Percentiles rank a stretch among this genome's conserved stretches.
Conservation (phyloP, 164 flowering plant species). For the Tetracentron sinense region DNA sequence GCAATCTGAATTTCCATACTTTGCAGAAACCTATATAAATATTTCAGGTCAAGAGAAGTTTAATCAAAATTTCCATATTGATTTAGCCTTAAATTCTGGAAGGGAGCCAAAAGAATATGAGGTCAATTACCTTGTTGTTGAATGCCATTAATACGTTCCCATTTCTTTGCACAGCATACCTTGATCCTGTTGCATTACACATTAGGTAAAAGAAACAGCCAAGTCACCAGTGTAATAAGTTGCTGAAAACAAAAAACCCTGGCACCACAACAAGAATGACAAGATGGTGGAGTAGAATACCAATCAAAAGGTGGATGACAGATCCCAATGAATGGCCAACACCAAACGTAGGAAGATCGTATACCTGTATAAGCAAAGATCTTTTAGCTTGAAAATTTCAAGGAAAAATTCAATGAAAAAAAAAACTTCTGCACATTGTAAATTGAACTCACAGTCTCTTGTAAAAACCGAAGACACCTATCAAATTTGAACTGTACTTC, state of each 20-base stretch:
- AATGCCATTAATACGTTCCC: slow-evolving; percentile 87
- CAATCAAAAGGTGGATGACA: slow-evolving; percentile 83
- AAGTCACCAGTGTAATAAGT: background rate
- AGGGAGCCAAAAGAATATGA: too few relatives aligned
- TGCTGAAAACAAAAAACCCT: slow-evolving; percentile 9
- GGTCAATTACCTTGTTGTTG: slow-evolving; percentile 72
- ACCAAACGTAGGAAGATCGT: slow-evolving; percentile 79
- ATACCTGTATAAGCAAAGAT: slow-evolving; percentile 35
- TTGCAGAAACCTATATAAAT: background rate
- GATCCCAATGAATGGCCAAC: slow-evolving; percentile 96
- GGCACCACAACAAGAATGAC: background rate
- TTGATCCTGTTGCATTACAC: slow-evolving; percentile 52
- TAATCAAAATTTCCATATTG: background rate
- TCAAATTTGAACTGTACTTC: slow-evolving; percentile 95
- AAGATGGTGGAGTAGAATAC: slow-evolving; percentile 28
- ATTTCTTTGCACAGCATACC: slow-evolving; percentile 84
- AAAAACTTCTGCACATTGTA: background rate
- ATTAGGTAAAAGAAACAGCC: background rate
- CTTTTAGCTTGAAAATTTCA: background rate
- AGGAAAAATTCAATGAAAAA: slow-evolving; percentile 4
- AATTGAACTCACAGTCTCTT: slow-evolving; percentile 53
- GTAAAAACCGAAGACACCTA: slow-evolving; percentile 65
- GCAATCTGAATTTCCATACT: too few relatives aligned
- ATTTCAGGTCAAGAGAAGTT: background rate
- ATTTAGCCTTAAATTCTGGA: too few relatives aligned